Evolutionary conservation across 2,329 filamentous ascomycete species (phyloP), one percentile per base, ranked within the genome.

Genomic region (Penicillium nordicum): DNA sequence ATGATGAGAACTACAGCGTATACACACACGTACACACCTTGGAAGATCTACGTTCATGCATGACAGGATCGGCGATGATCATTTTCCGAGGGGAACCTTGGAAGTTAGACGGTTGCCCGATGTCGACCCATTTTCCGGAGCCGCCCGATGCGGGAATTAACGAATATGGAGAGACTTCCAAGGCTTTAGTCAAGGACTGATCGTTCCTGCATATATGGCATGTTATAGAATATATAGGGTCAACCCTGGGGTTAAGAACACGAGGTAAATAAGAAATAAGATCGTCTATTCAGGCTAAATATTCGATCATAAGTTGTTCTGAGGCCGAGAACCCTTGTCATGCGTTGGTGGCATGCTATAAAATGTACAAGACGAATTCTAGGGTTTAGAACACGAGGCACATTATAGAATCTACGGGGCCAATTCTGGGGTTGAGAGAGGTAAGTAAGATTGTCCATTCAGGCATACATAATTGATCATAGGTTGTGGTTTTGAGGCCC

Each of bases 391-490:
- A 5, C 11, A 30, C 11, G 29, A 11, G 29, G 43, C 34, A 41
- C 41, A 18, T 30, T 3, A 11, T 30, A 23, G 21, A 6, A n/a
- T 36, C 5, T 41, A 41, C 25, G 42, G 25, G 18, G 14, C 2
- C 7, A 40, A 32, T 21, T 12, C 12, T 27, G 12, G 5, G 29
- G 32, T 12, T 25, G 37, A 53, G 30, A 12, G n/a, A 12, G n/a
- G 27, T 18, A 41, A 37, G 37, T 42, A 50, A 37, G 34, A 52
- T 55, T 55, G 36, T 56, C 48, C 48, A 52, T 57, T 45, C 42
- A 42, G 47, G 46, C 52, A 50, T 56, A 43, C 50, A 53, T 53
- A 53, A 21, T 54, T 32, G 45, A 51, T 52, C 53, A 52, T 52
- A 44, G 53, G 25, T 32, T 23, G 53, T 40, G 49, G 23, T 42